Conservation (phyloP, 805 yeast genomes). For the Saturnispora dispora region DNA sequence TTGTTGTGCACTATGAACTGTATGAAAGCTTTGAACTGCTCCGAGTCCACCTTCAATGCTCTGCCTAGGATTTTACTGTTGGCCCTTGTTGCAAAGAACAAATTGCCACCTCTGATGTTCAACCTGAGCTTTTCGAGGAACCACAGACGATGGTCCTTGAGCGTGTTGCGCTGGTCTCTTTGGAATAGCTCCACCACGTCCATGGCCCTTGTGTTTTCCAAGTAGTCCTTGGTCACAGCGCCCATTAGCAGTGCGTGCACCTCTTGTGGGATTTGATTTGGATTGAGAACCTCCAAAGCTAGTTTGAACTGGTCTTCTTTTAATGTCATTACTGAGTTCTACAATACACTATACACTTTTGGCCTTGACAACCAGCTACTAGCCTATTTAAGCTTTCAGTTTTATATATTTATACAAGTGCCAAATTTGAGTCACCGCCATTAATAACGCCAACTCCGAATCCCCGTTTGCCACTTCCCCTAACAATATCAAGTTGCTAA, state of each 20-base stretch:
- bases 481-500: neutral
- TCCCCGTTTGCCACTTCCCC: neutral
- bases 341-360: neutral
- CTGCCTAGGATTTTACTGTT: constrained; percentile 2
- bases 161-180: neutral
- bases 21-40: neutral
- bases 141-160: constrained; percentile 1
- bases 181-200: constrained; percentile 1
- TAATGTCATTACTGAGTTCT: neutral
- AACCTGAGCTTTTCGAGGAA: neutral
- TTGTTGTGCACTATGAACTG: neutral
- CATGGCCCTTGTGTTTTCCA: neutral
- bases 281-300: neutral
- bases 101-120: constrained; percentile 1
- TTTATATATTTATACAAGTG: neutral
- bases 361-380: neutral
- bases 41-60: neutral
- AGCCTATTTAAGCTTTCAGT: neutral
- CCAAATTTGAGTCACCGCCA: constrained; percentile 1
- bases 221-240: neutral
- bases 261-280: neutral
- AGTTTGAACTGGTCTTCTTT: neutral
- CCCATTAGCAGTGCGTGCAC: neutral
- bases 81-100: neutral
- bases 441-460: constrained; percentile 1